phyloP scores from a whole-genome alignment of 176 grass and related monocot genomes.

The Echinochloa phyllopogon region DNA sequence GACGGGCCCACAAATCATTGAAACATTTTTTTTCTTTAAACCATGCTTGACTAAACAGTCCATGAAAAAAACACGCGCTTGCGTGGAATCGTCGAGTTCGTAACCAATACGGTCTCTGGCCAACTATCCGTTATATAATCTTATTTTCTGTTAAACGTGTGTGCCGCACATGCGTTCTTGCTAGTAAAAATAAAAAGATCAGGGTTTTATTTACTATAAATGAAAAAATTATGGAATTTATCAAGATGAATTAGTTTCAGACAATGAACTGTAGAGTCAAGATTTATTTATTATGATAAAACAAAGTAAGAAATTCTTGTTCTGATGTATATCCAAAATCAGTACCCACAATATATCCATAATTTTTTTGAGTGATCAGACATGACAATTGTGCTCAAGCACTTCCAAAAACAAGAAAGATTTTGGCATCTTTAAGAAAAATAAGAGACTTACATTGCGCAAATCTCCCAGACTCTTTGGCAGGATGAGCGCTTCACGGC shows the following conservation, averaged over 20 bases:
- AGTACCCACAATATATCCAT: not conserved
- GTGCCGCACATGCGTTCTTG: no score
- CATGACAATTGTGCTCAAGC: not conserved
- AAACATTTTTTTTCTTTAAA: no score
- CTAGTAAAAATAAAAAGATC: constrained; percentile 24
- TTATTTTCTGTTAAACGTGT: no score
- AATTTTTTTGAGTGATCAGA: not conserved
- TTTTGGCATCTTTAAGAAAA: constrained; percentile 12
- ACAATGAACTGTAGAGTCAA: constrained; percentile 19
- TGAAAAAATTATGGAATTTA: constrained; percentile 19
- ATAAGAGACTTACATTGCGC: constrained; percentile 69
- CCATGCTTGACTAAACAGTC: no score
- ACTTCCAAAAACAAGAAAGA: constrained; percentile 1
- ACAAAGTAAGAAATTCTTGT: not conserved
- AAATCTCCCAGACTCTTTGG: constrained; percentile 84
- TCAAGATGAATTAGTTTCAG: constrained; percentile 9
- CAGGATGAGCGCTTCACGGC: constrained; percentile 21
- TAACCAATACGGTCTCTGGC: no score
- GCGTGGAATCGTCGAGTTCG: no score
- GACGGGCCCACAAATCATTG: no score
- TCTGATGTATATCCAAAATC: not conserved
- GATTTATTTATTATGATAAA: constrained; percentile 18
- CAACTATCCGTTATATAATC: no score
- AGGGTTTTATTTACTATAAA: not conserved
- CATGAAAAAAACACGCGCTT: no score